Evolutionary conservation across 345 rosid species (phyloP).

Genomic region (Kandelia obovata): DNA sequence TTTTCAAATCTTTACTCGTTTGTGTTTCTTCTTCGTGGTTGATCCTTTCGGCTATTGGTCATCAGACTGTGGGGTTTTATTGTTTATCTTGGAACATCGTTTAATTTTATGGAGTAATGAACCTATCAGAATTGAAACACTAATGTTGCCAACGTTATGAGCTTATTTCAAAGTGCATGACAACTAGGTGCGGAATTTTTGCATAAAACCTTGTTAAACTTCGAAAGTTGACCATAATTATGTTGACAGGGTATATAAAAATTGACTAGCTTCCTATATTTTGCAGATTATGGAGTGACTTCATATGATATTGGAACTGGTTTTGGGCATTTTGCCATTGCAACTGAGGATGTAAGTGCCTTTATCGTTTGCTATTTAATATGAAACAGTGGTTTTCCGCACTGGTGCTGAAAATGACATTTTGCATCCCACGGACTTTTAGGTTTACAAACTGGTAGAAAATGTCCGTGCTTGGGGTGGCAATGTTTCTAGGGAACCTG

Average conservation of each 20-base stretch:
- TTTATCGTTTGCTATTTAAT: not conserved
- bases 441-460: conserved; percentile 85
- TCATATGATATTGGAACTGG: conserved; percentile 95
- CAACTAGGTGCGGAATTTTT: too few species aligned
- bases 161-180: too few species aligned
- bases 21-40: too few species aligned
- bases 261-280: not conserved
- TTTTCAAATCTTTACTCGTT: not conserved
- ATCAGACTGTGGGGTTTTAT: too few species aligned
- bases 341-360: conserved; percentile 71
- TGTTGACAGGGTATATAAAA: not conserved
- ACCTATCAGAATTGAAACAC: too few species aligned
- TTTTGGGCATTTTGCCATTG: conserved; percentile 89
- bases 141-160: too few species aligned
- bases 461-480: conserved; percentile 73
- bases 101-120: too few species aligned
- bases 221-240: too few species aligned
- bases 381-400: not conserved
- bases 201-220: too few species aligned
- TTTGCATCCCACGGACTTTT: conserved; percentile 1
- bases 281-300: conserved; percentile 73
- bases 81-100: too few species aligned
- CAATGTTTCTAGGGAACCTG: conserved; percentile 74
- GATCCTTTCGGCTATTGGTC: too few species aligned
- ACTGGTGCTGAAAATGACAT: conserved; percentile 5